A percentile compares a stretch with the other conserved stretches of the same genome.
phyloP scores from a whole-genome alignment of 1,284 basidiomycete genomes.

The Ceratobasidium sp. region DNA sequence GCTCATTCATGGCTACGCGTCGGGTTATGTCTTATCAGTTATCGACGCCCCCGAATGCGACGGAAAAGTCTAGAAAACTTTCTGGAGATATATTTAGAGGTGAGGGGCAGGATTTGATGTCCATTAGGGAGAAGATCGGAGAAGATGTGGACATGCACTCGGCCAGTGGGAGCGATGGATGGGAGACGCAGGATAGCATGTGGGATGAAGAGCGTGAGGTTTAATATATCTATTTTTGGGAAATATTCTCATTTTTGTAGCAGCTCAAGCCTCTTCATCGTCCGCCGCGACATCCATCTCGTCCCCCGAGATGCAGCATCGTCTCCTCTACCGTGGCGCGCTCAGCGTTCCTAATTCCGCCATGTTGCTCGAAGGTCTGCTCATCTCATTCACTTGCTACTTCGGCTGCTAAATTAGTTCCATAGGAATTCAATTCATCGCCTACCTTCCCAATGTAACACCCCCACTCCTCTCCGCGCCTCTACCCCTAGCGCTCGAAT shows the following conservation, averaged over 20 bases:
- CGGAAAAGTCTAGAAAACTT: background rate
- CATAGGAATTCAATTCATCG: slow-evolving; percentile 70
- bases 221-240: background rate
- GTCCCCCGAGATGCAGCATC: slow-evolving; percentile 35
- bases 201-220: slow-evolving; percentile 25
- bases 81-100: background rate
- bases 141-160: slow-evolving; percentile 31
- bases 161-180: slow-evolving; percentile 2
- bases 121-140: slow-evolving; percentile 5
- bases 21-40: background rate
- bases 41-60: slow-evolving; percentile 1
- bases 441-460: slow-evolving; percentile 54
- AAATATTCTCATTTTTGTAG: background rate
- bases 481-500: slow-evolving; percentile 78
- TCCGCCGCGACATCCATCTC: slow-evolving; percentile 8
- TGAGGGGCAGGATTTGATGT: background rate
- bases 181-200: slow-evolving; percentile 36
- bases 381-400: slow-evolving; percentile 17
- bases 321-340: slow-evolving; percentile 80
- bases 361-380: slow-evolving; percentile 73
- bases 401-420: background rate
- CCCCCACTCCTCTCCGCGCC: slow-evolving; percentile 71
- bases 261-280: background rate
- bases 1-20: slow-evolving; percentile 8
- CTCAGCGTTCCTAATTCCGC: slow-evolving; percentile 80